phyloP scores from a whole-genome alignment of 192 early-diverging fungal genomes.

The Entomortierella beljakovae region DNA sequence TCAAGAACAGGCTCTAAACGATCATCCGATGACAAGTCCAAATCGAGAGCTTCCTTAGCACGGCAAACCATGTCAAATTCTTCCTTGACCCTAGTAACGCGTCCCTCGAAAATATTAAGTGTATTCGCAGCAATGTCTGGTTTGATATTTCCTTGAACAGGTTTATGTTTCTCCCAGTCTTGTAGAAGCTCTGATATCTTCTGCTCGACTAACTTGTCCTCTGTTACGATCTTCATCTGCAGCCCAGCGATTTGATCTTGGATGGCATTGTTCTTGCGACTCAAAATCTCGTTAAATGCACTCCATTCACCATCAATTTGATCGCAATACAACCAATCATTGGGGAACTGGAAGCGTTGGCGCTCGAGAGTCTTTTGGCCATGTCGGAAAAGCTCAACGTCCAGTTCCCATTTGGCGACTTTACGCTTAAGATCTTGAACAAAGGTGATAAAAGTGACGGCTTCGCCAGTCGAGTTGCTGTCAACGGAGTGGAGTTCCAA shows the following conservation, averaged over 20 bases:
- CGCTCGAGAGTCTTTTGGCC: constrained; percentile 94
- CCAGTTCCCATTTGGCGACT: constrained; percentile 77
- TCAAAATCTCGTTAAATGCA: constrained; percentile 94
- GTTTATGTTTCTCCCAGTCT: constrained; percentile 97
- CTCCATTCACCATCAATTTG: constrained; percentile 98
- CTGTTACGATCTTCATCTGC: constrained; percentile 94
- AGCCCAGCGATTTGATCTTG: constrained; percentile 95
- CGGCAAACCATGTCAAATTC: constrained; percentile 88
- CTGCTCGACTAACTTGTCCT: constrained; percentile 89
- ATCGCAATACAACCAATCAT: constrained; percentile 95
- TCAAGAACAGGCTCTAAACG: constrained; percentile 88
- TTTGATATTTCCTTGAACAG: constrained; percentile 91
- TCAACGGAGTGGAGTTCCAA: constrained; percentile 92
- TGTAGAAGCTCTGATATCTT: constrained; percentile 83
- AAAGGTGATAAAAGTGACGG: constrained; percentile 94
- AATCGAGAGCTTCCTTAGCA: constrained; percentile 94
- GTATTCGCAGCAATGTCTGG: constrained; percentile 87
- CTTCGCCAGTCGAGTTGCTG: constrained; percentile 87
- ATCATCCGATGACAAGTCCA: constrained; percentile 78
- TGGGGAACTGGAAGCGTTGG: constrained; percentile 95
- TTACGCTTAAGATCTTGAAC: constrained; percentile 94
- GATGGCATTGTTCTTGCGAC: constrained; percentile 90
- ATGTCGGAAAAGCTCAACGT: constrained; percentile 90
- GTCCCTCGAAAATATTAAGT: constrained; percentile 86
- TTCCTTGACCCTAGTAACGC: constrained; percentile 83